These are phyloP conservation scores for Hygrophoropsis aurantiaca DNA, from an alignment of 768 basidiomycete genomes.

Conservation along the genomic window DNA sequence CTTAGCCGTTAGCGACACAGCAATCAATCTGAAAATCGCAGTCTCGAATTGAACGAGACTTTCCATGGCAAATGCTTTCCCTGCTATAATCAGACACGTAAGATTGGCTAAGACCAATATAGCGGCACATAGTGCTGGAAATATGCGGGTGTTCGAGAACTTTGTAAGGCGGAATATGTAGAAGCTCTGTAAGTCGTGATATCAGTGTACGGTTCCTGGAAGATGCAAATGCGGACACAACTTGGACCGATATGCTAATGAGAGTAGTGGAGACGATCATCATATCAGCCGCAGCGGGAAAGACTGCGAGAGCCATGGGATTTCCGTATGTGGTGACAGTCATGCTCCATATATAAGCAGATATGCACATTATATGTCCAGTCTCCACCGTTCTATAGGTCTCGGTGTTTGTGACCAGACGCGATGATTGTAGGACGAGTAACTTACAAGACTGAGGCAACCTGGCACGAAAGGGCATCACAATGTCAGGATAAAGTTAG, in stretches of 20 bases:
- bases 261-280: neutral
- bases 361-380: constrained; percentile 1
- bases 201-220: neutral
- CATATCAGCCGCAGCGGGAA: neutral
- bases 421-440: neutral
- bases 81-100: neutral
- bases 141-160: neutral
- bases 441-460: neutral
- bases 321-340: constrained; percentile 1
- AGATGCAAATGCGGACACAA: neutral
- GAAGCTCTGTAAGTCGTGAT: neutral
- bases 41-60: neutral
- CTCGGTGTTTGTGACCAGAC: neutral
- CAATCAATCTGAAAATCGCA: neutral
- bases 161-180: constrained; percentile 4
- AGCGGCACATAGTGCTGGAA: neutral
- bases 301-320: neutral
- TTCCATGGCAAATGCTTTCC: neutral
- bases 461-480: neutral
- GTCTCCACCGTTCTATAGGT: constrained; percentile 1
- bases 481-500: neutral
- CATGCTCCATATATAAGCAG: constrained; percentile 5
- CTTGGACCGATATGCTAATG: constrained; percentile 1
- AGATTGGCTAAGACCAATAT: neutral
- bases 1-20: neutral